Conservation (phyloP, 75 land plant species). For the Cunninghamia lanceolata region DNA sequence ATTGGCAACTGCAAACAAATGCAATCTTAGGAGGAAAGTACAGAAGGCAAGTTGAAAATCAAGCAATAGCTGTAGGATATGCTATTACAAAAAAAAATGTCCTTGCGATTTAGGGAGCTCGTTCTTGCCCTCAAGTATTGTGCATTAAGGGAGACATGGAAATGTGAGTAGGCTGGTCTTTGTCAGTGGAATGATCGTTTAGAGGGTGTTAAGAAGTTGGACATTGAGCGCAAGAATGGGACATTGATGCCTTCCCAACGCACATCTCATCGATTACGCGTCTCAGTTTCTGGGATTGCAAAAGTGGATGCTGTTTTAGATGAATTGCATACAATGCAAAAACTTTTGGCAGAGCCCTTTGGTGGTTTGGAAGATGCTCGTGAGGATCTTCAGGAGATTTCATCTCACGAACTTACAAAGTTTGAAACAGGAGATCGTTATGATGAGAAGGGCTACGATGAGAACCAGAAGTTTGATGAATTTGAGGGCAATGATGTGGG, state of each 20-base stretch:
- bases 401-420: conserved; percentile 5
- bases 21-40: conserved; percentile 24
- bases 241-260: conserved; percentile 20
- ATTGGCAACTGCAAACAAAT: conserved; percentile 20
- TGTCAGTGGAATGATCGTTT: conserved; percentile 9
- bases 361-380: background rate
- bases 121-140: conserved; percentile 33
- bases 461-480: too few species aligned
- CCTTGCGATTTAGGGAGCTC: conserved; percentile 24
- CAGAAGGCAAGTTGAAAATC: conserved; percentile 17
- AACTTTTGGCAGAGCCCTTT: too few species aligned
- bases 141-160: conserved; percentile 30
- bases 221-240: conserved; percentile 18
- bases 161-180: conserved; percentile 21
- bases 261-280: conserved; percentile 1
- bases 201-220: conserved; percentile 17
- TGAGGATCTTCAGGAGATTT: background rate
- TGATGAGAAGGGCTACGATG: too few species aligned
- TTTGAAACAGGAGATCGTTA: too few species aligned
- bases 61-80: conserved; percentile 20
- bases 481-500: too few species aligned
- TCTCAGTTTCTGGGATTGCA: background rate
- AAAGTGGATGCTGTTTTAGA: background rate
- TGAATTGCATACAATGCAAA: too few species aligned
- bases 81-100: conserved; percentile 15